Evolutionary conservation across 345 rosid species (phyloP), one percentile per base, ranked within the genome.

Genomic region (Lagerstroemia speciosa): DNA sequence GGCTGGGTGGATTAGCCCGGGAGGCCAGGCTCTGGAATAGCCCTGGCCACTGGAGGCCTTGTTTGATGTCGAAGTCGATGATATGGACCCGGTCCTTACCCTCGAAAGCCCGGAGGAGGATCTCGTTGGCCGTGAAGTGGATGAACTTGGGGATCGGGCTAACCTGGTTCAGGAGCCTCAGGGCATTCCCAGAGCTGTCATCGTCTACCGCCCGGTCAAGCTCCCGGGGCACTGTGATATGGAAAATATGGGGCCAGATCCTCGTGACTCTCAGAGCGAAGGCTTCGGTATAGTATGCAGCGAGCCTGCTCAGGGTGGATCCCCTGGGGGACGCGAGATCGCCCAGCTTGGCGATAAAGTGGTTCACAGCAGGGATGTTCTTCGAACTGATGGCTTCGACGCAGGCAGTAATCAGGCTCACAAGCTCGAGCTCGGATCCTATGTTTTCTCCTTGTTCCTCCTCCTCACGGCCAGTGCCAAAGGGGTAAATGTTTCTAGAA

Each of bases 41-140:
- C 72, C 95, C 80, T 30, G 97, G 97, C 99, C 99, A 93, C 67
- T 93, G 99, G 45, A 93, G 86, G 3, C 99, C 99, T 83, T 91
- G 99, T 90, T 86, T 89, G 73, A 91, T 86, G 81, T 89, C 99
- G 37, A 93, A 93, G 75, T 93, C 99, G 30, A 93, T 89, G 4
- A 93, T 80, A 78, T 93, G 99, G 62, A 93, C 85, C 77, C 89
- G 83, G 75, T 93, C 97, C 78, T 89, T 88, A 67, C 97, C 96
- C 73, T 93, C 93, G 26, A 93, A 91, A 27, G 95, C 93, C 78
- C 97, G 84, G 69, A 89, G 72, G 79, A 93, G 64, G 41, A 93
- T 85, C 95, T 91, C 97, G 70, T 93, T 93, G 16, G 89, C 80
- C n/a, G 99, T 89, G 83, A 87, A 93, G 64, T 93, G 97, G 71